Evolutionary conservation across 106 monocot species (phyloP).

Genomic region (Apostasia shenzhenica): DNA sequence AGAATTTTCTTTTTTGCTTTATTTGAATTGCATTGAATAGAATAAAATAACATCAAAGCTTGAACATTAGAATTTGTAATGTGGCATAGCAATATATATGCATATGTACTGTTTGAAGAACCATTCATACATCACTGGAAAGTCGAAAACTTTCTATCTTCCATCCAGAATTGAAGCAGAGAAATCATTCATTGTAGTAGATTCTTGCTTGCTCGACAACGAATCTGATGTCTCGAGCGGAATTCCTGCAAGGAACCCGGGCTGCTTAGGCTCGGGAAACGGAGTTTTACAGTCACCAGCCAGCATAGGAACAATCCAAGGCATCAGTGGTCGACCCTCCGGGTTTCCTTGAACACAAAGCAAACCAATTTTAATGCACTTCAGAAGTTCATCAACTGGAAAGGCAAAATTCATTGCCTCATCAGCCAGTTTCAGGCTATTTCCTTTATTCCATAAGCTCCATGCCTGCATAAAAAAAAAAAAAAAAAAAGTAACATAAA

Average conservation of each 20-base stretch:
- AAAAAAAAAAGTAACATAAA: not conserved
- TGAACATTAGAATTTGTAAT: not conserved
- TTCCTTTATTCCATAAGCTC: constrained; percentile 34
- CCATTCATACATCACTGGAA: no score
- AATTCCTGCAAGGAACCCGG: constrained; percentile 9
- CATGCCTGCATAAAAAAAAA: constrained; percentile 18
- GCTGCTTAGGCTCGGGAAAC: constrained; percentile 21
- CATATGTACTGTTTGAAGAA: no score
- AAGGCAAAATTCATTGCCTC: constrained; percentile 3
- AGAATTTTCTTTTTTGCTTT: not conserved
- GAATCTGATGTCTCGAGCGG: not conserved
- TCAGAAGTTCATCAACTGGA: constrained; percentile 5
- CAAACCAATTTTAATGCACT: constrained; percentile 14
- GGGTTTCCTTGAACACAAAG: constrained; percentile 25
- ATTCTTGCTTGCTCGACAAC: constrained; percentile 1
- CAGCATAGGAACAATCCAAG: constrained; percentile 14
- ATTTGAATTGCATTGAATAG: not conserved
- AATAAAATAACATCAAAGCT: not conserved
- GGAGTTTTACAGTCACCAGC: not conserved
- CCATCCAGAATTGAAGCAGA: not conserved
- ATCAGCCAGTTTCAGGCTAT: constrained; percentile 21
- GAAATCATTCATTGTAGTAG: constrained; percentile 1
- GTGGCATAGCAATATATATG: not conserved
- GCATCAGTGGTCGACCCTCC: constrained; percentile 22
- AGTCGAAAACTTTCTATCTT: not conserved